Evolutionary conservation across 2,329 filamentous ascomycete species (phyloP).

Genomic region (Botrytis medusae): DNA sequence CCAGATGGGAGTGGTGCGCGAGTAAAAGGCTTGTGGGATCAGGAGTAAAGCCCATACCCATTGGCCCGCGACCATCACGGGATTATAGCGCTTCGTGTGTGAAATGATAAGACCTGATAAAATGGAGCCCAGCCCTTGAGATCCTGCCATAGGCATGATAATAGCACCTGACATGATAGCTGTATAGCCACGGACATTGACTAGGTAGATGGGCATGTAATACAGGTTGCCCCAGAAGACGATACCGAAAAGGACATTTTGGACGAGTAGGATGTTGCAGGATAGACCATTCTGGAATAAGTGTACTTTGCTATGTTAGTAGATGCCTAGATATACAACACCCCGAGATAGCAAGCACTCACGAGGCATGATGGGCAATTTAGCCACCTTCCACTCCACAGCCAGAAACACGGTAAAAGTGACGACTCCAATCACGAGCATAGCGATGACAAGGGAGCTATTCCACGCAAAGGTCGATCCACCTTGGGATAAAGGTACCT

Average conservation of each 20-base stretch:
- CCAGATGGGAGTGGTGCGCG: conserved; percentile 9
- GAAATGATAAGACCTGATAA: conserved; percentile 16
- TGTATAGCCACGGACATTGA: conserved; percentile 19
- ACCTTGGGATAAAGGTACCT: conserved; percentile 47
- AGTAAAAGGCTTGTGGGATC: conserved; percentile 2
- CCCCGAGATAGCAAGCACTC: conserved; percentile 2
- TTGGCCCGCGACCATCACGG: not conserved
- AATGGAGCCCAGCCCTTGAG: conserved; percentile 19
- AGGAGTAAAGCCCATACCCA: not conserved
- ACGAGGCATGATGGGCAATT: conserved; percentile 71
- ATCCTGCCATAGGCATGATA: conserved; percentile 23
- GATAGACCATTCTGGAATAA: conserved; percentile 20
- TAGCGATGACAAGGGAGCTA: conserved; percentile 37
- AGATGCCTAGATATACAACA: not conserved
- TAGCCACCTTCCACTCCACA: conserved; percentile 49
- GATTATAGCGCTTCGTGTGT: conserved; percentile 6
- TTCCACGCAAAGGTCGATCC: conserved; percentile 39
- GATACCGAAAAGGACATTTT: conserved; percentile 14
- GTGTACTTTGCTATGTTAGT: conserved; percentile 11
- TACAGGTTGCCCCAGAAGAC: conserved; percentile 24
- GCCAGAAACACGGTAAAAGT: conserved; percentile 46
- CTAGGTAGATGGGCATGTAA: conserved; percentile 22
- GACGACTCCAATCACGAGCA: conserved; percentile 35
- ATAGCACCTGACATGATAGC: conserved; percentile 13
- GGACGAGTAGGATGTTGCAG: conserved; percentile 18